Evolutionary conservation across 2,329 filamentous ascomycete species (phyloP), one percentile per base, ranked within the genome.

Genomic region (Dothideomycetes sp.): DNA sequence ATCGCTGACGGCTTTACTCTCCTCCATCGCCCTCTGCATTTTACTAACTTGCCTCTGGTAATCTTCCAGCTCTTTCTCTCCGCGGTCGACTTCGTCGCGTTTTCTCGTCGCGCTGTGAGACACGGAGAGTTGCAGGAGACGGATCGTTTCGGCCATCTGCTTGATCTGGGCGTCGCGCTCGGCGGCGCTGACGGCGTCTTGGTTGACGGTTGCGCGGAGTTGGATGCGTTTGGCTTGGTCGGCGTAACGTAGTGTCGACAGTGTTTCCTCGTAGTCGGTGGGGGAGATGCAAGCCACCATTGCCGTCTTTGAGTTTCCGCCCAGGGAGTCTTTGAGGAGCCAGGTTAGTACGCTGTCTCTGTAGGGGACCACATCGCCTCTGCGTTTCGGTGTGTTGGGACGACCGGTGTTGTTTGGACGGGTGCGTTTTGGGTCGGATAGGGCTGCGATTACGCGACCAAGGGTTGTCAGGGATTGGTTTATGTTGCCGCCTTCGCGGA

Each of bases 231-330:
- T 98, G 46, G 91, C 91, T 64, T 96, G 89, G 61, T 98, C 89
- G 15, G 91, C 91, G 61, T 98, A 98, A 25, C 91, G 85, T 10
- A 98, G 76, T 1, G 91, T 98, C 2, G 86, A 94, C 1, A 98
- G 74, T 0, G 91, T 98, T 61, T 98, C 91, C 43, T 98, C 91
- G 58, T 98, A 96, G 64, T 98, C 91, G 1, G 84, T 81, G 0
- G 91, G 91, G 4, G 87, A 82, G 52, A 98, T 94, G 60, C 91
- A 96, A 7, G 91, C 91, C 54, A 98, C 95, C 91, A 98, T 98
- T 47, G 91, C 91, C 8, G 91, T 98, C 64, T 96, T 98, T 56
- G 82, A 89, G 71, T 98, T 98, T 41, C 91, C 91, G 10, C 91
- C 91, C 0, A 98, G 71, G 1, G 84, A 93, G 62, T 98, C 91